A percentile compares a stretch with the other conserved stretches of the same genome.
Conservation (phyloP, 169 alveolate species). For the Eimeria brunetti region DNA sequence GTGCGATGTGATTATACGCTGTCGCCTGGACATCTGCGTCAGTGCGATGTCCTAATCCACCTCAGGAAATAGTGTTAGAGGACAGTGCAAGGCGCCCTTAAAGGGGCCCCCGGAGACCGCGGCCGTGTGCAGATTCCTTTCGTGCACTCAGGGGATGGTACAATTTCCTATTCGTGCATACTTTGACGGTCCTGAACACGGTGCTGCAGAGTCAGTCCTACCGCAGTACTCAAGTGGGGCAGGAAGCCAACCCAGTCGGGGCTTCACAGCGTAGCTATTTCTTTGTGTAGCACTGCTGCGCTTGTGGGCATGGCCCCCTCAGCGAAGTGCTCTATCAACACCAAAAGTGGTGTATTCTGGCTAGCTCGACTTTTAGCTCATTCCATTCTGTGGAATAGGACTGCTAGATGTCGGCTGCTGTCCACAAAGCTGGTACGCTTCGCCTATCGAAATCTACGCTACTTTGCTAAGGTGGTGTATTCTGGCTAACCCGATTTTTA, state of each 20-base stretch:
- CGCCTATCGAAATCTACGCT: neutral
- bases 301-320: neutral
- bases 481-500: neutral
- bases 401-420: neutral
- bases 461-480: neutral
- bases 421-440: neutral
- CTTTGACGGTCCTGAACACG: neutral
- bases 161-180: neutral
- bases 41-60: neutral
- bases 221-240: neutral
- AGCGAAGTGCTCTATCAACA: neutral
- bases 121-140: neutral
- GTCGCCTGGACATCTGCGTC: neutral
- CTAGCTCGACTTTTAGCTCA: too few relatives aligned
- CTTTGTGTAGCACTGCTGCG: neutral
- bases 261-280: neutral
- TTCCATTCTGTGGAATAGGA: neutral
- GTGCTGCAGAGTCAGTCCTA: neutral
- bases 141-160: neutral
- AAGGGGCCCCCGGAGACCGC: neutral
- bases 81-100: neutral
- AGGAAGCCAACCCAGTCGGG: neutral
- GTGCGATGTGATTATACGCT: neutral
- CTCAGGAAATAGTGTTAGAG: neutral
- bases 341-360: too few relatives aligned